phyloP scores from a whole-genome alignment of 2,329 filamentous ascomycete genomes.

The Exophiala aquamarina region DNA sequence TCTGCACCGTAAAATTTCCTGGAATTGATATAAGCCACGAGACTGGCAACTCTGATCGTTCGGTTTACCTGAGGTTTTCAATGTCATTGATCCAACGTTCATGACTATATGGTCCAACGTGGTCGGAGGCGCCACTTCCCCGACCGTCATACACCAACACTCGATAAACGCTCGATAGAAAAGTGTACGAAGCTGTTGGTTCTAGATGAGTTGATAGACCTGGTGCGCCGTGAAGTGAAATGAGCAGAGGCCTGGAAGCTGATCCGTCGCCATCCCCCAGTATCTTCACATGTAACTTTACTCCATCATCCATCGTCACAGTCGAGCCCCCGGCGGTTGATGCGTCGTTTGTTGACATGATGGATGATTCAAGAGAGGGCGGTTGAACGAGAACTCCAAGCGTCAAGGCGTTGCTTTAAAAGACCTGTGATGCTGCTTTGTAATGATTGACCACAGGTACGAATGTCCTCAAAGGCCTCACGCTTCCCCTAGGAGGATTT shows the following conservation, averaged over 20 bases:
- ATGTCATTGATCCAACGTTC: conserved; percentile 20
- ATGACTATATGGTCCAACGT: conserved; percentile 9
- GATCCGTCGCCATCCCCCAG: not conserved
- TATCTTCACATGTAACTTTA: conserved; percentile 13
- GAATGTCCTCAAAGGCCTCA: too few species aligned
- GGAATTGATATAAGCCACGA: not conserved
- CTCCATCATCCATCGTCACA: conserved; percentile 16
- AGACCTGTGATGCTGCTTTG: too few species aligned
- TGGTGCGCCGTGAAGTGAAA: conserved; percentile 15
- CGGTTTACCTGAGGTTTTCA: conserved; percentile 13
- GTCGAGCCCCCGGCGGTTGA: not conserved
- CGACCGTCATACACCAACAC: conserved; percentile 18
- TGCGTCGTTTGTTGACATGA: not conserved
- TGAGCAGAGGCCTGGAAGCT: conserved; percentile 12
- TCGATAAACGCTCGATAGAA: conserved; percentile 10
- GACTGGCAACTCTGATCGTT: not conserved
- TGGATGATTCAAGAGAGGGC: too few species aligned
- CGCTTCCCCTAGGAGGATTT: too few species aligned
- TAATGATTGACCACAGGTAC: too few species aligned
- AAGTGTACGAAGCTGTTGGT: conserved; percentile 7
- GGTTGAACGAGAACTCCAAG: too few species aligned
- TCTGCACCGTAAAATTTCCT: conserved; percentile 10
- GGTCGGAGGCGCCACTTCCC: conserved; percentile 13
- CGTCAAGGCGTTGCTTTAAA: too few species aligned
- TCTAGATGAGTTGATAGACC: conserved; percentile 11